A percentile compares a stretch with the other conserved stretches of the same genome.
These are phyloP conservation scores for Globisporangium viniferum DNA, from an alignment of 352 stramenopile species.

Conservation along the genomic window DNA sequence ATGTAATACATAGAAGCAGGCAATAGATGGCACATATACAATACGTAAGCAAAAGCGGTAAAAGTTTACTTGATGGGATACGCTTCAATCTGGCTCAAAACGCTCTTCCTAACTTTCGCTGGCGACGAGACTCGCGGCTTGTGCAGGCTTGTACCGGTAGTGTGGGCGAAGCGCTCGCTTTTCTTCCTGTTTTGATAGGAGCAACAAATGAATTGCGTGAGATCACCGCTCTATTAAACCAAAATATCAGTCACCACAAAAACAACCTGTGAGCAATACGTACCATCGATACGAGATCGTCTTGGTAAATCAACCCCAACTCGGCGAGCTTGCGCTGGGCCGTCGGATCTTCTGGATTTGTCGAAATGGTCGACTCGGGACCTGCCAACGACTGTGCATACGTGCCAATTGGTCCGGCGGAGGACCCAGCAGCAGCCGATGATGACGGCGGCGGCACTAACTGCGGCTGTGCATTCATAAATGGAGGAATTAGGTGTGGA, in stretches of 20 bases:
- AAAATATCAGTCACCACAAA: neutral
- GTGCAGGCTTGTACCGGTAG: constrained; percentile 63
- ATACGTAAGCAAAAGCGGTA: neutral
- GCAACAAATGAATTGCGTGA: neutral
- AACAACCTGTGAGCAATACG: constrained; percentile 1
- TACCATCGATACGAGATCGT: constrained; percentile 63
- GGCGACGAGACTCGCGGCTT: constrained; percentile 8
- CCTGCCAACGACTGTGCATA: constrained; percentile 9
- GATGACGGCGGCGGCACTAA: neutral
- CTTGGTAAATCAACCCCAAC: constrained; percentile 49
- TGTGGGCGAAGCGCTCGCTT: constrained; percentile 75
- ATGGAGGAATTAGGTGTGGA: constrained; percentile 16
- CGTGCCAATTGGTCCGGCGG: constrained; percentile 6
- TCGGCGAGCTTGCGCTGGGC: constrained; percentile 20
- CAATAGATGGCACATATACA: neutral
- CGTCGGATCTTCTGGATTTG: constrained; percentile 25
- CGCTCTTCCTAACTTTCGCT: constrained; percentile 18
- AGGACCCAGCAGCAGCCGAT: constrained; percentile 3
- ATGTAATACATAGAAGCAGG: constrained; percentile 9
- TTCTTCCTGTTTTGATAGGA: constrained; percentile 46
- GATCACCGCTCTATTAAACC: neutral
- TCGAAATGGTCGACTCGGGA: constrained; percentile 23
- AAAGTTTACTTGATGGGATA: constrained; percentile 25
- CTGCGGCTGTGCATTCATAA: constrained; percentile 24
- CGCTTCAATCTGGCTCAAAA: constrained; percentile 6